Percentiles rank a stretch among this genome's conserved stretches.
phyloP scores from a whole-genome alignment of 2,329 filamentous ascomycete genomes.

The Colletotrichum echinochloae region DNA sequence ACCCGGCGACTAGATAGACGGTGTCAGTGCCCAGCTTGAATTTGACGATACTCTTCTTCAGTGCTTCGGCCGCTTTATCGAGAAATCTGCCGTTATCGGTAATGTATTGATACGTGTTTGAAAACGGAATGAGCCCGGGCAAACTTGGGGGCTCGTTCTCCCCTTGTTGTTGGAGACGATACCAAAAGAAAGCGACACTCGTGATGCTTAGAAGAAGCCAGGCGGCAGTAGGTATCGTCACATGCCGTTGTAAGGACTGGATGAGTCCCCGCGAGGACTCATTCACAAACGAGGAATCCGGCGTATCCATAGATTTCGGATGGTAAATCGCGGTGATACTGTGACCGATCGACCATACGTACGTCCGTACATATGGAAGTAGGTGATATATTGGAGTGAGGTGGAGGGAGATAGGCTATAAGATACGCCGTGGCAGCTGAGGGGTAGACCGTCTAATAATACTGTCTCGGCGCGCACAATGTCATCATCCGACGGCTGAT shows the following conservation, averaged over 20 bases:
- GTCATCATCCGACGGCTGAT: not conserved
- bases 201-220: not conserved
- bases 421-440: not conserved
- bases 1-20: slow-evolving; percentile 34
- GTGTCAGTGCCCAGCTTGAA: slow-evolving; percentile 32
- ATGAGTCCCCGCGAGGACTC: not conserved
- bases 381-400: not conserved
- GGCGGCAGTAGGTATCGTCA: not conserved
- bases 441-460: not conserved
- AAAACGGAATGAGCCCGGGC: slow-evolving; percentile 34
- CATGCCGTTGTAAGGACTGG: not conserved
- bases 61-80: slow-evolving; percentile 9
- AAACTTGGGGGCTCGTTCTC: slow-evolving; percentile 1
- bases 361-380: not conserved
- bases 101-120: slow-evolving; percentile 39
- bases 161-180: not conserved
- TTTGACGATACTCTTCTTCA: slow-evolving; percentile 10
- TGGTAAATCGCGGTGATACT: not conserved
- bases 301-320: not conserved
- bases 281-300: not conserved
- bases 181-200: not conserved
- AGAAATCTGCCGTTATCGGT: slow-evolving; percentile 39
- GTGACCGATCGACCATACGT: too few relatives aligned
- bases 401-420: not conserved
- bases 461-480: not conserved